Percentiles rank a stretch among this genome's conserved stretches.
phyloP scores from a whole-genome alignment of 495 filamentous ascomycete species.

The Podospora tetraspora region DNA sequence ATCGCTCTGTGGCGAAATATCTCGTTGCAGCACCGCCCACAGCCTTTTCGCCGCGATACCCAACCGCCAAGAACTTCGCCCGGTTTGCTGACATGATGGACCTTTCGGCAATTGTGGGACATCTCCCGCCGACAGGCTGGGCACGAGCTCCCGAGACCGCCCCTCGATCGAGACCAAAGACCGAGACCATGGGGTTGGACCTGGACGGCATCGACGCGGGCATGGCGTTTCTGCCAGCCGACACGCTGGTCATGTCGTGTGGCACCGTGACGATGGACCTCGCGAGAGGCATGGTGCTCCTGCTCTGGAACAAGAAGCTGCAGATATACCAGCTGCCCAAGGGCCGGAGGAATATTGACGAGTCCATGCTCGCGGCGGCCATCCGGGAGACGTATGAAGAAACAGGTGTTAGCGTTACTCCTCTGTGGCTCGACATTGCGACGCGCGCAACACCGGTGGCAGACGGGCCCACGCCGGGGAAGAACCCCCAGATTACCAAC shows the following conservation, averaged over 20 bases:
- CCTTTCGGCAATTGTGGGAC: not conserved
- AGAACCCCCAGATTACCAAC: conserved; percentile 23
- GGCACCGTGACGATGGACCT: conserved; percentile 43
- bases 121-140: not conserved
- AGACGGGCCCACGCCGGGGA: conserved; percentile 2
- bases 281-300: conserved; percentile 30
- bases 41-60: not conserved
- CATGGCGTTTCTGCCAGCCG: conserved; percentile 33
- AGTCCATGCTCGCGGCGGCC: conserved; percentile 36
- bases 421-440: conserved; percentile 34
- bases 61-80: not conserved
- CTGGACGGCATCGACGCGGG: conserved; percentile 25
- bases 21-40: not conserved
- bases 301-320: conserved; percentile 40
- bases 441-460: conserved; percentile 29
- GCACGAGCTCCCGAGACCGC: not conserved
- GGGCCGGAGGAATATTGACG: conserved; percentile 42
- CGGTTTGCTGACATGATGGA: not conserved
- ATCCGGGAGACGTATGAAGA: conserved; percentile 45
- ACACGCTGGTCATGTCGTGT: conserved; percentile 39
- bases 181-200: conserved; percentile 1
- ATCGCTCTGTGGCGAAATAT: not conserved
- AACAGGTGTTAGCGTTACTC: conserved; percentile 35
- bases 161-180: not conserved
- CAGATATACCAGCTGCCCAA: conserved; percentile 44